Evolutionary conservation across 2,329 filamentous ascomycete genomes (phyloP), one percentile per base, ranked within the genome.

Genomic region (Epichloe gansuensis): DNA sequence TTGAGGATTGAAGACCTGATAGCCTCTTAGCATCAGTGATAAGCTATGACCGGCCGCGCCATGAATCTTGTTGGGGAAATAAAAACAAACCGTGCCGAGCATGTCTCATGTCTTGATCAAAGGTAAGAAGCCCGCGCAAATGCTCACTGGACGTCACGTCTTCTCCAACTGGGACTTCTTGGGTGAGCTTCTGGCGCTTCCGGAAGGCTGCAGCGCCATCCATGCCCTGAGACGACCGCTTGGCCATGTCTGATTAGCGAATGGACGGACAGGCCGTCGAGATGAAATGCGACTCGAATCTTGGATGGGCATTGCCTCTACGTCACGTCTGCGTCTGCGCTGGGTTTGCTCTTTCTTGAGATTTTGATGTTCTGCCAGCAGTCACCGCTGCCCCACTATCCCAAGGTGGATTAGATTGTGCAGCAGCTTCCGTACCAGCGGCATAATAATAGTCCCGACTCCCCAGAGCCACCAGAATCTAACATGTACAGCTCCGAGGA

Each of bases 1-100:
- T 88, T 88, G 70, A 88, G 80, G 82, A 82, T 60, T 82, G 79
- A 11, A 88, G 75, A 21, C 81, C 82, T 85, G 48, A 2, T 11
- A 12, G 8, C n/a, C 21, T n/a, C 17, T 44, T 8, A 37, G 34
- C 28, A 28, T 44, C 41, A 37, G 41, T 15, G 21, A 28, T 35
- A 13, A 8, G 17, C 2, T 12, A 13, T 34, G 9, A 13, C 4
- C 34, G 9, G 21, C 8, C 37, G 17, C 8, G 6, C 11, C 17
- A 25, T 17, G 7, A 4, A 12, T 34, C 2, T 31, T 46, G 17
- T 17, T 15, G 9, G 34, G 17, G 6, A 44, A 5, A 28, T 3
- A 23, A 5, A 15, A 7, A 63, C 69, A 48, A 68, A 80, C 78
- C 84, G 69, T 86, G 85, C 65, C 85, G 79, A 61, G 84, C 75